Evolutionary conservation across 208 protist species (phyloP), one percentile per base, ranked within the genome.

Genomic region (Leptomonas pyrrhocoris): DNA sequence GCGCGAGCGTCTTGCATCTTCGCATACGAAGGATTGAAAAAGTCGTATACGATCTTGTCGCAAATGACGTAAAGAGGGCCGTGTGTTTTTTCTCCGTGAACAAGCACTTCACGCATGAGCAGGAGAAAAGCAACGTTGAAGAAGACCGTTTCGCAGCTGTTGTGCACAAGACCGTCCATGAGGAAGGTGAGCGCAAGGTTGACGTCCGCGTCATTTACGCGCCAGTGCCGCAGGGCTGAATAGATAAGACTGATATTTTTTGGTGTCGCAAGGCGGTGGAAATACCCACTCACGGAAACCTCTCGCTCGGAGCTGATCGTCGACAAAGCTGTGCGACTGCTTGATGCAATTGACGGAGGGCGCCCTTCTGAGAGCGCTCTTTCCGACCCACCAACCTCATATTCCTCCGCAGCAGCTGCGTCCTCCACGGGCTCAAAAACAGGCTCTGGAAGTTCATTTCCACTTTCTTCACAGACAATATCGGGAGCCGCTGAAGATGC

Each of bases 1-100:
- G 67, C 73, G 21, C 72, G 75, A 11, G 74, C 62, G 64, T 94
- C 88, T 19, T 83, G 72, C 45, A 79, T 40, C 51, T 90, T 81
- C 15, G 92, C 89, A 57, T 74, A 88, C 0, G 76, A 25, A 25
- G 92, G 92, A 57, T 96, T 96, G 74, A 96, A 96, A 68, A 94
- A 96, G 50, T 88, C 58, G 57, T 88, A 93, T 34, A 93, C 78
- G n/a, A 96, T 73, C 23, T 83, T 70, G 72, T 96, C 92, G 65
- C 89, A 93, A 18, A 93, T 73, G 7, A 68, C 59, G 69, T 94
- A 94, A 38, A 96, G 77, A 2, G 80, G 81, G 36, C 34, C 58
- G 68, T 94, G 88, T 15, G 86, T 90, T 62, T 89, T 57, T 56
- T 90, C 57, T n/a, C 85, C 89, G 56, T 88, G 64, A 13, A 77